Percentiles rank a stretch among this genome's conserved stretches.
These are phyloP conservation scores for Ascosphaera apis DNA, from an alignment of 2,329 filamentous ascomycete genomes.

Conservation along the genomic window DNA sequence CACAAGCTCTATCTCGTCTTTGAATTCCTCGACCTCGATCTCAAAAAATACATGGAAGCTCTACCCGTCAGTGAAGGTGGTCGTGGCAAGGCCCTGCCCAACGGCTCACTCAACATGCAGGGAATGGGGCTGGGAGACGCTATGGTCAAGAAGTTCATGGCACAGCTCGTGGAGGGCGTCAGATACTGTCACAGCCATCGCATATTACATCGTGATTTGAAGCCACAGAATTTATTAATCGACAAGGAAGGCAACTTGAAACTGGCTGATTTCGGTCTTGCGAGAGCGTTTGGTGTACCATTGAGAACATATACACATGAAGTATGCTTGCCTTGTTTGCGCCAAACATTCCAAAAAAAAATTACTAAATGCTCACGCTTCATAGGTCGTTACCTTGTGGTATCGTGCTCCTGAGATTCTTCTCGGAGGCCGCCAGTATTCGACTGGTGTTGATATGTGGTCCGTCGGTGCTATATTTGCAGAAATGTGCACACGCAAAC, in stretches of 20 bases:
- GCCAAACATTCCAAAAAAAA: conserved; percentile 94
- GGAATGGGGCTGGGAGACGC: conserved; percentile 50
- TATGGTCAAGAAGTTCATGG: conserved; percentile 87
- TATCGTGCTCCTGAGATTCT: conserved; percentile 85
- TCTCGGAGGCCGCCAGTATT: conserved; percentile 84
- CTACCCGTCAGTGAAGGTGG: conserved; percentile 66
- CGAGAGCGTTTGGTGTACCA: conserved; percentile 81
- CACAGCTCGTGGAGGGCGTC: conserved; percentile 62
- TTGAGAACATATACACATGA: conserved; percentile 84
- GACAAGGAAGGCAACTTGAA: conserved; percentile 86
- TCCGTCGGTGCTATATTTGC: conserved; percentile 97
- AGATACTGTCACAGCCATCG: conserved; percentile 77
- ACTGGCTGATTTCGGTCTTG: conserved; percentile 93
- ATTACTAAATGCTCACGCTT: conserved; percentile 92
- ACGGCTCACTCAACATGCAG: conserved; percentile 42
- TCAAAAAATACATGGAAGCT: conserved; percentile 94
- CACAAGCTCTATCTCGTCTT: conserved; percentile 89
- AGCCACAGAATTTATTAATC: conserved; percentile 95
- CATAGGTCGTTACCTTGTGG: conserved; percentile 95
- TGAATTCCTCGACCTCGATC: conserved; percentile 72
- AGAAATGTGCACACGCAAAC: conserved; percentile 88
- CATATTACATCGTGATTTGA: conserved; percentile 87
- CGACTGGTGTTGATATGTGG: conserved; percentile 95
- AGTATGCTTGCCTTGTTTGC: conserved; percentile 19
- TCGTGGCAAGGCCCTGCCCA: conserved; percentile 62